phyloP scores from a whole-genome alignment of 2,329 filamentous ascomycete genomes.

The Phialemonium atrogriseum region DNA sequence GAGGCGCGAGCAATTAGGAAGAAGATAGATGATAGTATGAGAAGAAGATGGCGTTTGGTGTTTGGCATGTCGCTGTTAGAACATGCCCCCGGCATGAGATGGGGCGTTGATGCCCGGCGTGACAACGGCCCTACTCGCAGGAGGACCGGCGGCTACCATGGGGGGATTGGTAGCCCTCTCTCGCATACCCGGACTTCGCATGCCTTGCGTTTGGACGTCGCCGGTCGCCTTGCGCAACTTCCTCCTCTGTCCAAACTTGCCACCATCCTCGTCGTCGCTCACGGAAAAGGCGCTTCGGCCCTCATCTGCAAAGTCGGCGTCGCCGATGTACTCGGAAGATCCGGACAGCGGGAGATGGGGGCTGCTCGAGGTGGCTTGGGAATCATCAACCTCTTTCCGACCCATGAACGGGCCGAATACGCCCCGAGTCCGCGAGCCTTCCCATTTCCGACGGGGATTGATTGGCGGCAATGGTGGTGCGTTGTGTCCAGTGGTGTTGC shows the following conservation, averaged over 20 bases:
- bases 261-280: constrained; percentile 31
- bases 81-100: constrained; percentile 25
- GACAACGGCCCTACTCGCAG: constrained; percentile 24
- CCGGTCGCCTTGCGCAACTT: constrained; percentile 33
- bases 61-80: constrained; percentile 16
- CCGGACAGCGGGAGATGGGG: constrained; percentile 17
- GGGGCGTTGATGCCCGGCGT: constrained; percentile 18
- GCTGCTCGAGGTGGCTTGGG: constrained; percentile 21
- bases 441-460: constrained; percentile 43
- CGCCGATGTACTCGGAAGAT: too few relatives aligned
- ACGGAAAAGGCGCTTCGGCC: constrained; percentile 17
- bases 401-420: constrained; percentile 27
- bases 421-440: constrained; percentile 29
- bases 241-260: constrained; percentile 27
- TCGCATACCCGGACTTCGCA: constrained; percentile 13
- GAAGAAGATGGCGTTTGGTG: too few relatives aligned
- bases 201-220: too few relatives aligned
- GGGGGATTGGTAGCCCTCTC: constrained; percentile 16
- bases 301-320: constrained; percentile 11
- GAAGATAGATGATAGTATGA: too few relatives aligned
- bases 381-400: constrained; percentile 23
- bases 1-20: too few relatives aligned
- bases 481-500: constrained; percentile 24
- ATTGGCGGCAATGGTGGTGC: constrained; percentile 49
- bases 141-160: constrained; percentile 21